Base-by-base conservation (phyloP, 192 early-diverging fungal genomes). In the Physocladia obscura region DNA sequence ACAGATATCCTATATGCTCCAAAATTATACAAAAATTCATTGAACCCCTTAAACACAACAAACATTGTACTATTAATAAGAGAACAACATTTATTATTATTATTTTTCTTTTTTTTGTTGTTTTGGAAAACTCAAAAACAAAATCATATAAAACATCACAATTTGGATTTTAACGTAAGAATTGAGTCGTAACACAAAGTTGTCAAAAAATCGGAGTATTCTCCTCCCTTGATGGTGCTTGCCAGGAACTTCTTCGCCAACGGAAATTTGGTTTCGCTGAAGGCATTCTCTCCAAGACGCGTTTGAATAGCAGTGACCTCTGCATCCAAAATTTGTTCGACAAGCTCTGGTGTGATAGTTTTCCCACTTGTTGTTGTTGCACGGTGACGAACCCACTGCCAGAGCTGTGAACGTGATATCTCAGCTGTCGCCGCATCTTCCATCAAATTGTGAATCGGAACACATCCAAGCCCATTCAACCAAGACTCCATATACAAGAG, bases 361-460 rank as follows among this genome's bases (percentile, higher is more conserved):
- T 87, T 84, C 50, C 94, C 94, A 34, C 95, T 91, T 44, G 82
- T 81, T 11, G 93, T 96, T 74, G 84, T 88, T 39, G 89, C 84
- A 30, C 82, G 75, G 78, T 98, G 94, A 71, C 86, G 88, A 39
- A 91, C 94, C 96, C 96, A 98, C 84, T 98, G 96, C 89, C 90
- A 98, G 8, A 98, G 79, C 85, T 98, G 96, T 37, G 91, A 92
- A 57, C 96, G 90, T 2, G 94, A 95, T 71, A 98, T 98, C 84
- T 98, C 96, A 38, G 94, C 94, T 0, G 96, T 98, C 21, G 96
- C 96, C 1, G 94, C 94, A 71, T 98, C 96, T 82, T 98, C 96
- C 96, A 98, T 96, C 47, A 98, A 82, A 83, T 93, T 93, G 84
- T 95, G 92, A 79, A 98, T 98, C 51, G 96, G 96, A 21, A 98